These are phyloP conservation scores for Picochlorum sp. DNA, from an alignment of 139 green algal genomes.

Conservation along the genomic window DNA sequence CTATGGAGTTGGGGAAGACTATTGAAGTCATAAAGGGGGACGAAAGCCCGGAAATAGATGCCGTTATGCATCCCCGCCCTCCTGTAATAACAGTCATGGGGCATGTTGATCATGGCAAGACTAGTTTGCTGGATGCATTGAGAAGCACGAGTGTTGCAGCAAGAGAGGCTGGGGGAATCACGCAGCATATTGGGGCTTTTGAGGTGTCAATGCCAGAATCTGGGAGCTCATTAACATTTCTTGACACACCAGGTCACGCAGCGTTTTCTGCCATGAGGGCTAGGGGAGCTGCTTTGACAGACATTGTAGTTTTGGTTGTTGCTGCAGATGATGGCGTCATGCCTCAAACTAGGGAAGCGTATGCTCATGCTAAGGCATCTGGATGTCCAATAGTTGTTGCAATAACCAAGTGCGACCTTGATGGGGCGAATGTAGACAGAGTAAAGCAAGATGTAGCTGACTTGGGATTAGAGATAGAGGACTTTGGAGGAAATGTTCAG, in stretches of 20 bases:
- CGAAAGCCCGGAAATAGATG: neutral
- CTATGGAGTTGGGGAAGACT: slow-evolving; percentile 49
- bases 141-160: slow-evolving; percentile 72
- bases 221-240: slow-evolving; percentile 62
- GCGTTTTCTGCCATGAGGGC: slow-evolving; percentile 84
- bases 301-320: slow-evolving; percentile 85
- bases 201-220: slow-evolving; percentile 61
- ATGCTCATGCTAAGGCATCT: slow-evolving; percentile 50
- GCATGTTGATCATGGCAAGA: slow-evolving; percentile 96
- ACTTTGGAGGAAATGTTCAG: slow-evolving; percentile 64
- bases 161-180: slow-evolving; percentile 89
- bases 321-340: slow-evolving; percentile 86
- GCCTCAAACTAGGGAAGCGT: slow-evolving; percentile 78
- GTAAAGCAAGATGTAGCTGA: slow-evolving; percentile 64
- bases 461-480: slow-evolving; percentile 78
- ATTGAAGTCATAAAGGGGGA: neutral
- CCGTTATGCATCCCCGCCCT: slow-evolving; percentile 35
- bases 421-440: slow-evolving; percentile 27
- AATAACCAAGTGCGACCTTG: slow-evolving; percentile 79
- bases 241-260: slow-evolving; percentile 91
- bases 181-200: slow-evolving; percentile 89
- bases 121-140: slow-evolving; percentile 80
- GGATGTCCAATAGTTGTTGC: slow-evolving; percentile 78
- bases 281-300: slow-evolving; percentile 66
- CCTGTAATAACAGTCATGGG: slow-evolving; percentile 87